phyloP scores from a whole-genome alignment of 306 rosid species.

The Glycine soja region DNA sequence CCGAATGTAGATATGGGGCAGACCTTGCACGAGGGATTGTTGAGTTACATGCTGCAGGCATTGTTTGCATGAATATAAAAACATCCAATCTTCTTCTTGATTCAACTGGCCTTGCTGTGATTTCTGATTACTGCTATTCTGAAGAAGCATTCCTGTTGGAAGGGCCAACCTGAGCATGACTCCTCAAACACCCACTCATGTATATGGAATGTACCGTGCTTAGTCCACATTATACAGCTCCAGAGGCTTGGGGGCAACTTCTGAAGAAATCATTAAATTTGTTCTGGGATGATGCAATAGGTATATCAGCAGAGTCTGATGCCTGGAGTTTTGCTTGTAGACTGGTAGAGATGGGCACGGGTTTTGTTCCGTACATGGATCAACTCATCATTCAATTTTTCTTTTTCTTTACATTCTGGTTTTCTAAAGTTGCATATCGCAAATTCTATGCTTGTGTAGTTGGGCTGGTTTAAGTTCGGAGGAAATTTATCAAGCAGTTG shows the following conservation, averaged over 20 bases:
- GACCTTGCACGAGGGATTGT: slow-evolving; percentile 86
- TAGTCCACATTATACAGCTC: slow-evolving; percentile 86
- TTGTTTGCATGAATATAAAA: slow-evolving; percentile 87
- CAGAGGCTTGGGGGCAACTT: slow-evolving; percentile 82
- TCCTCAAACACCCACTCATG: slow-evolving; percentile 76
- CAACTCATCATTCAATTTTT: no score
- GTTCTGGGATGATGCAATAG: slow-evolving; percentile 88
- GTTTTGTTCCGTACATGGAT: no score
- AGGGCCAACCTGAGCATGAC: slow-evolving; percentile 69
- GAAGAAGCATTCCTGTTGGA: slow-evolving; percentile 81
- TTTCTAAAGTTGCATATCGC: no score
- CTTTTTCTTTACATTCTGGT: no score
- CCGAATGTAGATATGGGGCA: slow-evolving; percentile 74
- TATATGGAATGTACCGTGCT: slow-evolving; percentile 92
- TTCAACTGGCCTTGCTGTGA: slow-evolving; percentile 71
- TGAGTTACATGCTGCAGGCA: slow-evolving; percentile 89
- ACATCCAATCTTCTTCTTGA: slow-evolving; percentile 81
- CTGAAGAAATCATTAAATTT: slow-evolving; percentile 75
- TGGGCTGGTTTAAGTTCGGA: no score
- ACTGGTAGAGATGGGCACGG: no score
- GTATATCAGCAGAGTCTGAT: slow-evolving; percentile 82
- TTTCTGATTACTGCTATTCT: slow-evolving; percentile 83
- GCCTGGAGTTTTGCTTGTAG: slow-evolving; percentile 93
- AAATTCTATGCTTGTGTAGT: no score
- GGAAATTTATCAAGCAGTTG: no score